phyloP scores from a whole-genome alignment of 2,329 filamentous ascomycete genomes.

The Dothideomycetes sp. region DNA sequence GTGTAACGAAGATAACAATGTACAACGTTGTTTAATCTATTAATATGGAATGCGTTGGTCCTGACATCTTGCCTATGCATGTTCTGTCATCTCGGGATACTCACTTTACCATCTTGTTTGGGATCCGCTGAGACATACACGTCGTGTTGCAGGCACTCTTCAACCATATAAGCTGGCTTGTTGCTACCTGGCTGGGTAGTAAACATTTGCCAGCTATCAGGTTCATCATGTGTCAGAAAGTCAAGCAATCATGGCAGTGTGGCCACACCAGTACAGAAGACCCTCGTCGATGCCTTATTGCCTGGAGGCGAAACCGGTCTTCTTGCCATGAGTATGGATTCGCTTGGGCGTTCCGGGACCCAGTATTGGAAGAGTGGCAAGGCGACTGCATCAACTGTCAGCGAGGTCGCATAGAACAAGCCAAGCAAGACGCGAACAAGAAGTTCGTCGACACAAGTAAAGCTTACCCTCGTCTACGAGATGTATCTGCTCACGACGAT shows the following conservation, averaged over 20 bases:
- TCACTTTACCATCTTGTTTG: neutral
- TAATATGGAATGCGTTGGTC: neutral
- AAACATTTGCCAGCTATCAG: neutral
- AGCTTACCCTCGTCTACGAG: neutral
- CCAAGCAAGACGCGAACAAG: neutral
- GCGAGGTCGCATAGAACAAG: neutral
- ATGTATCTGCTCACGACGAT: constrained; percentile 1
- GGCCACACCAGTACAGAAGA: constrained; percentile 3
- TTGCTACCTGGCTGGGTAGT: no score
- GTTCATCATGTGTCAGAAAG: constrained; percentile 4
- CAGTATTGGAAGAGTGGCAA: neutral
- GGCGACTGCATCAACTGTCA: neutral
- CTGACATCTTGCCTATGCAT: neutral
- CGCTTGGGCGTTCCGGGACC: constrained; percentile 4
- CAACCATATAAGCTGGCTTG: no score
- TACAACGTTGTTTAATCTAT: neutral
- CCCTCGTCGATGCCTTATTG: neutral
- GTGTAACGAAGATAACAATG: neutral
- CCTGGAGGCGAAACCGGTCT: neutral
- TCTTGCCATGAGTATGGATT: constrained; percentile 3
- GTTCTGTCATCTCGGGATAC: neutral
- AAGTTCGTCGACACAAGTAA: neutral
- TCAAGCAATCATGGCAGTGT: constrained; percentile 1
- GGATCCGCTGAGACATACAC: neutral
- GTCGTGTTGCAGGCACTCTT: no score